Base-by-base conservation (phyloP, 768 basidiomycete species). In the Auriscalpium orientale region DNA sequence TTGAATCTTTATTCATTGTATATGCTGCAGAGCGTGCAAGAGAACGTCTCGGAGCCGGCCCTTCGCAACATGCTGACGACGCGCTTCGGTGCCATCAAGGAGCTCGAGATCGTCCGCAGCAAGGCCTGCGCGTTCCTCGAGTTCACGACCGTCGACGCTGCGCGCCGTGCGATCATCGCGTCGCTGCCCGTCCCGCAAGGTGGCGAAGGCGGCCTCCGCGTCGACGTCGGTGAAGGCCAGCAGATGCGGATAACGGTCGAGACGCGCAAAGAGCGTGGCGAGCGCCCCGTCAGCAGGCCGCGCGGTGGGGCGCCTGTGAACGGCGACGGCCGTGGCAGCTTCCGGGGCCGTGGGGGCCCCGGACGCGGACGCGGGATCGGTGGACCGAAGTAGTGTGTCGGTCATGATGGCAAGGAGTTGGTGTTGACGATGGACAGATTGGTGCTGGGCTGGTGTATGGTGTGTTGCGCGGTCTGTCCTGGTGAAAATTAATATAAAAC, bases 81-180 rank as follows among this genome's bases (percentile, higher is more conserved):
- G 35, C 82, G 85, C 36, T 95, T 95, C 68, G 92, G 92, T 0
- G 76, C 83, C 0, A 77, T 97, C 66, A 91, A 89, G 69, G 92
- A 93, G 21, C 71, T 94, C 44, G 95, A 98, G 70, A 85, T 97
- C 60, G 86, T 95, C 44, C 89, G 88, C 60, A 68, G 65, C 66
- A 95, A 91, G 70, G 91, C 90, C 0, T 98, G 95, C 66, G 95
- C 94, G 0, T 98, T 98, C 81, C 76, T 97, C 65, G 95, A 98
- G 71, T 98, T 95, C 75, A 68, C 66, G 21, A 72, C 73, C 1
- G 69, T 95, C 56, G 93, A 95, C 1, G 73, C 82, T 38, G 95
- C 95, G n/a, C 79, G 83, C 64, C 81, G 84, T 46, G 95, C 95
- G 2, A 95, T 99, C 66, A 72, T 80, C 28, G 78, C 87, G 3